phyloP scores from a whole-genome alignment of 306 rosid species.

The Trifolium subterraneum region DNA sequence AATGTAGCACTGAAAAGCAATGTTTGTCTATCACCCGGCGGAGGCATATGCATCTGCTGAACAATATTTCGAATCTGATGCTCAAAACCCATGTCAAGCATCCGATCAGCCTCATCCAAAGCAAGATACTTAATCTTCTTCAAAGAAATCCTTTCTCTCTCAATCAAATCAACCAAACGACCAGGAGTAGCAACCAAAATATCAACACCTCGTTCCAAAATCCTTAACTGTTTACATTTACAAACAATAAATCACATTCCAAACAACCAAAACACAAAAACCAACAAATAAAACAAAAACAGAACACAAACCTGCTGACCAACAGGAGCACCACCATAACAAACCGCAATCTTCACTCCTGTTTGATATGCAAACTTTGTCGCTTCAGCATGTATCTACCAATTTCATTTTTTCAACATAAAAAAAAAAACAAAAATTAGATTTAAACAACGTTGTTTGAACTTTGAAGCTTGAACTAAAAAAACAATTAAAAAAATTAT shows the following conservation, averaged over 20 bases:
- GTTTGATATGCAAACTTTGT: conserved; percentile 71
- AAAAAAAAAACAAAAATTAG: neutral
- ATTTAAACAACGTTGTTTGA: neutral
- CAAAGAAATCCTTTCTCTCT: conserved; percentile 73
- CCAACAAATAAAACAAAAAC: neutral
- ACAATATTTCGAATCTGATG: conserved; percentile 85
- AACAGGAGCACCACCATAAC: conserved; percentile 80
- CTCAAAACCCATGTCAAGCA: conserved; percentile 96
- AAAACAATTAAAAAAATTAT: neutral
- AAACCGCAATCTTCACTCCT: conserved; percentile 75
- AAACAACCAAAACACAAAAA: neutral
- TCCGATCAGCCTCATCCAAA: conserved; percentile 87
- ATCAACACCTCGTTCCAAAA: conserved; percentile 80
- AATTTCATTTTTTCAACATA: neutral
- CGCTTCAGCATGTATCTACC: conserved; percentile 77
- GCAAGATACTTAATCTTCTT: conserved; percentile 65
- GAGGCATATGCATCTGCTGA: conserved; percentile 79
- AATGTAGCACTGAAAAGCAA: conserved; percentile 91
- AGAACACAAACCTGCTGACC: conserved; percentile 58
- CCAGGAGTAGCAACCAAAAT: conserved; percentile 93
- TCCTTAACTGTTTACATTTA: conserved; percentile 51
- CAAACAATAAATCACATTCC: neutral
- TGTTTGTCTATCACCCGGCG: conserved; percentile 70
- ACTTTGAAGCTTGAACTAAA: neutral
- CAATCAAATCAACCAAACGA: conserved; percentile 80